Base-by-base conservation (phyloP, 2,329 filamentous ascomycete genomes). In the Phialophora verrucosa region DNA sequence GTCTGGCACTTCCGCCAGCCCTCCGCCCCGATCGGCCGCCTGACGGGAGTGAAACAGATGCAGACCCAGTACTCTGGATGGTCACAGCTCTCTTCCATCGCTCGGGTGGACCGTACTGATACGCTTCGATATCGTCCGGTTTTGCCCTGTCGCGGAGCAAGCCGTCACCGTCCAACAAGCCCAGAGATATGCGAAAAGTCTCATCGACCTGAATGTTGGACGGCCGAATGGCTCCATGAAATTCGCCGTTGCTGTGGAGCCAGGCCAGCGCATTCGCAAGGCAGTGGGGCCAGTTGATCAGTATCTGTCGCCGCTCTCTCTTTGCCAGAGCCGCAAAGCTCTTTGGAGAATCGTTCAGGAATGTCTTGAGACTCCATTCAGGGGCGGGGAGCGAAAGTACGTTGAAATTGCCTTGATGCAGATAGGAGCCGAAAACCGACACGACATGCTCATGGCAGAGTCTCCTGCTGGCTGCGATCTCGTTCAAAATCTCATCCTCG, bases 71-170 rank as follows among this genome's bases (percentile, higher is more conserved):
- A 73, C 76, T 79, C 53, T 78, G 78, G 5, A 79, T 69, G 25
- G 75, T 78, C 4, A 73, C 73, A 31, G 74, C 78, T 59, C 74
- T 79, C 57, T 75, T 76, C 79, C 81, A 83, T 54, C 81, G 80
- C 63, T 89, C 87, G 3, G 87, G 86, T 0, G 86, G 82, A 4
- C 82, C 81, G 71, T 88, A 88, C 53, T 87, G 82, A 73, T 88
- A 88, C 7, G 80, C 77, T 69, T 89, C 86, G 50, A 83, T 82
- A 56, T 85, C 83, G 66, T 85, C 81, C 17, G 79, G 76, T 65
- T 81, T 84, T 65, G 84, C 84, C 54, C 82, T 83, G 58, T 78
- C 79, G 44, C 87, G 81, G 31, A 88, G 82, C 0, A 82, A 84
- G 66, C 83, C 80, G 10, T 88, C 76, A 7, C 80, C 83, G 54